A percentile compares a stretch with the other conserved stretches of the same genome.
Conservation (phyloP, 139 green algal genomes). For the Coelastrella sp. region DNA sequence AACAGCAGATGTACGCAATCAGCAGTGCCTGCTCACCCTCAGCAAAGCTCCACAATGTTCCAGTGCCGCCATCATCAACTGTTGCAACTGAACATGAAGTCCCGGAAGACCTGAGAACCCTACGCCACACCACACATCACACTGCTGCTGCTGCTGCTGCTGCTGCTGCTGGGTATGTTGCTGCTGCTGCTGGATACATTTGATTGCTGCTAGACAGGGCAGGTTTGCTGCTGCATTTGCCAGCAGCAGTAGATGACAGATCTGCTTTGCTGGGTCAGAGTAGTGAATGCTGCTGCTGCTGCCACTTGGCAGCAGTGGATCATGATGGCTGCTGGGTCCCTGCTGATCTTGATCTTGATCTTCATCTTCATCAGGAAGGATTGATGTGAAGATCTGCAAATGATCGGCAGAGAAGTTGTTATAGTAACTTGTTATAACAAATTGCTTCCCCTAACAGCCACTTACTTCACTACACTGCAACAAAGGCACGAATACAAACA, state of each 20-base stretch:
- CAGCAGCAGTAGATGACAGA: slow-evolving; percentile 28
- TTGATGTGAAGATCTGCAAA: background rate
- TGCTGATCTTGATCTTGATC: background rate
- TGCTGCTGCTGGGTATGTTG: slow-evolving; percentile 9
- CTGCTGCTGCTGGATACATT: slow-evolving; percentile 1
- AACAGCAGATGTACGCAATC: background rate
- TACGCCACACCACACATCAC: background rate
- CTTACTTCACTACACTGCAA: background rate
- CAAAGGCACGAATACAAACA: background rate
- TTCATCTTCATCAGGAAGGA: background rate
- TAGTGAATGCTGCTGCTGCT: slow-evolving; percentile 36
- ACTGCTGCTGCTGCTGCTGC: slow-evolving; percentile 16
- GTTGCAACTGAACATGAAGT: slow-evolving; percentile 6
- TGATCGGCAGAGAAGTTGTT: too few species aligned
- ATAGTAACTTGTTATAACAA: too few species aligned
- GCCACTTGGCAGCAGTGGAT: background rate
- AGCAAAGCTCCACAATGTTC: background rate
- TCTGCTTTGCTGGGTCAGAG: background rate
- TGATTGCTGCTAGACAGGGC: slow-evolving; percentile 21
- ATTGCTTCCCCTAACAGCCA: too few species aligned
- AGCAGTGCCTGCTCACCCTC: background rate
- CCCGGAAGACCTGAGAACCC: slow-evolving; percentile 6
- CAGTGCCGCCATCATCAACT: slow-evolving; percentile 3
- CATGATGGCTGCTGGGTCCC: too few species aligned
- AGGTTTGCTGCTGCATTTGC: background rate